These are phyloP conservation scores for Lotus japonicus DNA, from an alignment of 306 rosid genomes.

Conservation along the genomic window DNA sequence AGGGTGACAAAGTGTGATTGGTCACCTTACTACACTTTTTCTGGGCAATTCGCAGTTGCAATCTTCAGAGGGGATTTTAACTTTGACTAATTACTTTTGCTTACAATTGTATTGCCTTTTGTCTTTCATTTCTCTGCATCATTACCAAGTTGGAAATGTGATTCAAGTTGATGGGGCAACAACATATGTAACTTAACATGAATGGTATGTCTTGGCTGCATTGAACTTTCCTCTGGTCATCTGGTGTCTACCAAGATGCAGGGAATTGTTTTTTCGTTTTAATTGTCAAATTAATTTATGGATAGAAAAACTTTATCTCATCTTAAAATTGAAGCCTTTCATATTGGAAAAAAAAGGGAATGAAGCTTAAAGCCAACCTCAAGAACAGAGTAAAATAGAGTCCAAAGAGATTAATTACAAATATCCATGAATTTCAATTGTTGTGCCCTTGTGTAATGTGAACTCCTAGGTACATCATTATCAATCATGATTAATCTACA, in stretches of 20 bases:
- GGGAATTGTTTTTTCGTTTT: too few species aligned
- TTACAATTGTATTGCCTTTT: background rate
- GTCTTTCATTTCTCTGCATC: too few species aligned
- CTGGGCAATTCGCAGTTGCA: background rate
- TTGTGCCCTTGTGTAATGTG: conserved; percentile 4
- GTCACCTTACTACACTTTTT: background rate
- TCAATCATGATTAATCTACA: conserved; percentile 37
- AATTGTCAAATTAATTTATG: background rate
- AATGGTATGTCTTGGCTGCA: too few species aligned
- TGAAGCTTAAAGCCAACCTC: conserved; percentile 1
- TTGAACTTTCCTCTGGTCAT: too few species aligned
- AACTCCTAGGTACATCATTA: conserved; percentile 14
- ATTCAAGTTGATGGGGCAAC: too few species aligned
- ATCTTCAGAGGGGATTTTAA: background rate
- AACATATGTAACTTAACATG: too few species aligned
- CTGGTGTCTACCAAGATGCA: too few species aligned
- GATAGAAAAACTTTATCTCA: background rate
- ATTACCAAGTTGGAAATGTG: too few species aligned
- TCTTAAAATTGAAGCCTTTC: background rate
- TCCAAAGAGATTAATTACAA: conserved; percentile 15
- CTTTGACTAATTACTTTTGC: background rate
- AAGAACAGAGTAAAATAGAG: background rate
- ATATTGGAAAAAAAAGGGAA: background rate
- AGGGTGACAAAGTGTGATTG: background rate
- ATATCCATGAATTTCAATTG: conserved; percentile 14